Percentiles rank a stretch among this genome's conserved stretches.
Conservation (phyloP, 2,329 filamentous ascomycete genomes). For the Talaromyces albobiverticillius region DNA sequence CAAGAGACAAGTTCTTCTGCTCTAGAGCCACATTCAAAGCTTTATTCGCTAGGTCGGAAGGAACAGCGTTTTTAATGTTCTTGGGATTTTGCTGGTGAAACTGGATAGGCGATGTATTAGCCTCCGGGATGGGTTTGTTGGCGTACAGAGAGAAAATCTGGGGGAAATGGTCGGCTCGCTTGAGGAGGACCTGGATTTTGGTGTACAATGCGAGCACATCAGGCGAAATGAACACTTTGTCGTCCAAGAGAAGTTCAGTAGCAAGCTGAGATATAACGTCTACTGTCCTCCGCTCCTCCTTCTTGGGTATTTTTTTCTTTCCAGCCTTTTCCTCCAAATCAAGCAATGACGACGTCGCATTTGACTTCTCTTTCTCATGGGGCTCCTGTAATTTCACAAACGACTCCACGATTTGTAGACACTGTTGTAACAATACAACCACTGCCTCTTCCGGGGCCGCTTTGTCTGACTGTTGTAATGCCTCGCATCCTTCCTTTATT, state of each 20-base stretch:
- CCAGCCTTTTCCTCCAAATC: constrained; percentile 39
- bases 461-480: constrained; percentile 27
- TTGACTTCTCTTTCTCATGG: constrained; percentile 27
- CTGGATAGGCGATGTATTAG: constrained; percentile 57
- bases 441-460: constrained; percentile 36
- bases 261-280: constrained; percentile 54
- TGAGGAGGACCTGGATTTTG: constrained; percentile 69
- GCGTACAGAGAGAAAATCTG: constrained; percentile 79
- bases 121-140: constrained; percentile 70
- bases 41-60: constrained; percentile 64
- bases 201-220: constrained; percentile 72
- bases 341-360: constrained; percentile 40
- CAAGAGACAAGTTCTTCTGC: constrained; percentile 71
- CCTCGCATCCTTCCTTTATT: constrained; percentile 25
- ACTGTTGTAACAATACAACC: constrained; percentile 32
- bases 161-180: constrained; percentile 72
- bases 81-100: constrained; percentile 66
- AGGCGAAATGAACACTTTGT: constrained; percentile 76
- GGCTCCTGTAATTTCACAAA: constrained; percentile 26
- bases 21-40: constrained; percentile 79
- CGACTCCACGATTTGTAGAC: constrained; percentile 30
- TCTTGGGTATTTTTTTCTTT: constrained; percentile 23
- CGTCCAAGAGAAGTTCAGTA: constrained; percentile 69
- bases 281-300: constrained; percentile 35
- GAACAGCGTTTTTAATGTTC: constrained; percentile 67